phyloP scores from a whole-genome alignment of 176 grass and related monocot species.

The Coix lacrymajobi region DNA sequence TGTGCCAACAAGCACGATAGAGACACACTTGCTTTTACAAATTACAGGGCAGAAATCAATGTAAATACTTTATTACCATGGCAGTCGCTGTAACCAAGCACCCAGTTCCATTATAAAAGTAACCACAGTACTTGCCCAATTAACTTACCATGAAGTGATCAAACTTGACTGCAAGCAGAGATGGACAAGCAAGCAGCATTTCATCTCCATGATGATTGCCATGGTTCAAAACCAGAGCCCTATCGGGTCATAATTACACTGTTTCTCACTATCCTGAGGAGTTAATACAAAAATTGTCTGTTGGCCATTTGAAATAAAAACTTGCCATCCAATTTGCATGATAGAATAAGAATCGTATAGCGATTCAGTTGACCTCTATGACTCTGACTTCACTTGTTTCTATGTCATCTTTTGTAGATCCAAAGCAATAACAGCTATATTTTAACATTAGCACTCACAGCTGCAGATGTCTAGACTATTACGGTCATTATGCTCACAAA shows the following conservation, averaged over 20 bases:
- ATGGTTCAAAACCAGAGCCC: neutral
- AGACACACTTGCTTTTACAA: neutral
- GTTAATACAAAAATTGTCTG: neutral
- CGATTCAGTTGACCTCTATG: conserved; percentile 6
- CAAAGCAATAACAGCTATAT: conserved; percentile 21
- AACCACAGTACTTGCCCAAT: neutral
- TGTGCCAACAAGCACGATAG: conserved; percentile 9
- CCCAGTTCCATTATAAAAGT: conserved; percentile 11
- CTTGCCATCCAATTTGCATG: neutral
- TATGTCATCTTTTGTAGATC: conserved; percentile 25
- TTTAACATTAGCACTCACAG: conserved; percentile 17
- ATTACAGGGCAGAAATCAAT: neutral
- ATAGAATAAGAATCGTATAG: conserved; percentile 8
- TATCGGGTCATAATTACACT: neutral
- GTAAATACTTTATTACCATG: neutral
- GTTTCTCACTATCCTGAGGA: neutral
- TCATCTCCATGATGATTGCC: neutral
- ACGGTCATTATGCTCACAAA: neutral
- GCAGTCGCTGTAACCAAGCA: conserved; percentile 3
- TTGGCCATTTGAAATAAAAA: neutral
- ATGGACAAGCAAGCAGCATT: neutral
- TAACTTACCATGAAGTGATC: neutral
- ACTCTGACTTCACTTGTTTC: conserved; percentile 26
- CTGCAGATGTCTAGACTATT: neutral
- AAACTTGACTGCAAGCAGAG: neutral